Percentiles rank a stretch among this genome's conserved stretches.
Evolutionary conservation across 2,329 filamentous ascomycete species (phyloP).

Genomic region (Diaporthe caulivora): DNA sequence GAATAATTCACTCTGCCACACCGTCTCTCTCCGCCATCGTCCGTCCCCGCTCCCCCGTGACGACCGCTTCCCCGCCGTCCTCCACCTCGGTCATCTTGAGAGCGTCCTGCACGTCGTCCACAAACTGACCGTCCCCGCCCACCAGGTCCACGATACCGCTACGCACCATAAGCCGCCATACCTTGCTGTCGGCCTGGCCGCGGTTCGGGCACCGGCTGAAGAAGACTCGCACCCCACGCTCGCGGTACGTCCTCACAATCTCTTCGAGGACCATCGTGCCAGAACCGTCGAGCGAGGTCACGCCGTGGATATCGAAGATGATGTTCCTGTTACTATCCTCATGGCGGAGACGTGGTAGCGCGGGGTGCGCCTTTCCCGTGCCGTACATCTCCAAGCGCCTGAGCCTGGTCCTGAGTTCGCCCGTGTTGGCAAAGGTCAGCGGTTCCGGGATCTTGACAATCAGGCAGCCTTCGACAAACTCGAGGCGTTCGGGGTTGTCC

Average conservation of each 20-base stretch:
- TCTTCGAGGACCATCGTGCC: conserved; percentile 92
- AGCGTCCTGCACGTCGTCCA: conserved; percentile 86
- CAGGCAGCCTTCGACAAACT: conserved; percentile 91
- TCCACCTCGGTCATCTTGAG: conserved; percentile 83
- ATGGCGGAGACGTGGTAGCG: conserved; percentile 81
- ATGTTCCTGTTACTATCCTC: conserved; percentile 90
- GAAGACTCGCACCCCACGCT: conserved; percentile 81
- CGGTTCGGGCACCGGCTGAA: conserved; percentile 70
- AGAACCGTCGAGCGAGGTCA: conserved; percentile 92
- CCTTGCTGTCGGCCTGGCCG: conserved; percentile 57
- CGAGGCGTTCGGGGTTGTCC: conserved; percentile 77
- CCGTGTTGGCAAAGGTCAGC: conserved; percentile 96
- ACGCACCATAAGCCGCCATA: conserved; percentile 79
- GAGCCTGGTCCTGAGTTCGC: conserved; percentile 86
- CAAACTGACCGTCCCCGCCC: conserved; percentile 83
- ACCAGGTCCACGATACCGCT: conserved; percentile 89
- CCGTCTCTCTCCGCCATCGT: conserved; percentile 38
- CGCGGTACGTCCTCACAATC: conserved; percentile 86
- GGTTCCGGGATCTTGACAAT: conserved; percentile 99
- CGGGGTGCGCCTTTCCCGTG: conserved; percentile 86
- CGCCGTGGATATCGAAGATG: conserved; percentile 98
- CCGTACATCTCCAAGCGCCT: conserved; percentile 90
- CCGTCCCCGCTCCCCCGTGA: conserved; percentile 29
- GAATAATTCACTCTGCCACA: conserved; percentile 11
- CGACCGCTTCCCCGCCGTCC: conserved; percentile 54